These are phyloP conservation scores for Cyberlindnera bimundalis DNA, from an alignment of 805 yeast species.

Conservation along the genomic window DNA sequence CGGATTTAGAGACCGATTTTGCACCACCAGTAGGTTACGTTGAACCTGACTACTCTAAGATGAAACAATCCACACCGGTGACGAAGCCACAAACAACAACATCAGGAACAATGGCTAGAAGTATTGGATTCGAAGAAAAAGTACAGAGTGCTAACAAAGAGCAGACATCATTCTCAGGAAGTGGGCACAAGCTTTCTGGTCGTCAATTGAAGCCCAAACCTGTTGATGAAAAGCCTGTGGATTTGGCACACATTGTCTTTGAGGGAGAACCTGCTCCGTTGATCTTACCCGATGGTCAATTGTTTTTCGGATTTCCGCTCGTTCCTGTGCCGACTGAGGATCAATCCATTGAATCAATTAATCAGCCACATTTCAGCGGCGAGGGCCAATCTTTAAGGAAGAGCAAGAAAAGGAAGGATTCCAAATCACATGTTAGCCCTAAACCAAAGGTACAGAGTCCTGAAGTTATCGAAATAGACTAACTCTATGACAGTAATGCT, in stretches of 20 bases:
- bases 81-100: slow-evolving; percentile 28
- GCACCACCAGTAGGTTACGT: slow-evolving; percentile 99
- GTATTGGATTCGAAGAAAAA: slow-evolving; percentile 61
- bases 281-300: slow-evolving; percentile 74
- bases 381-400: slow-evolving; percentile 75
- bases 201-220: slow-evolving; percentile 32
- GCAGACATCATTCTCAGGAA: slow-evolving; percentile 45
- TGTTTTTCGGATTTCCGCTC: slow-evolving; percentile 91
- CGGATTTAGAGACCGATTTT: slow-evolving; percentile 94
- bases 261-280: slow-evolving; percentile 70
- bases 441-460: slow-evolving; percentile 69
- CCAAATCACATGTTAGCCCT: slow-evolving; percentile 46
- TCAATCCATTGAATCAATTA: slow-evolving; percentile 28
- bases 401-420: slow-evolving; percentile 65
- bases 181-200: slow-evolving; percentile 73
- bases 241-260: slow-evolving; percentile 45
- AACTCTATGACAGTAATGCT: too few relatives aligned
- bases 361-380: slow-evolving; percentile 44
- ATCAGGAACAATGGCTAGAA: slow-evolving; percentile 73
- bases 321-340: slow-evolving; percentile 39
- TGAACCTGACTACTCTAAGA: slow-evolving; percentile 67
- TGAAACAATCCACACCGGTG: slow-evolving; percentile 4
- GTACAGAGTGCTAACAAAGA: slow-evolving; percentile 40
- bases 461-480: slow-evolving; percentile 75
- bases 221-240: slow-evolving; percentile 11